Conservation (phyloP, 1,139 yeast genomes). For the Pichia sp. region DNA sequence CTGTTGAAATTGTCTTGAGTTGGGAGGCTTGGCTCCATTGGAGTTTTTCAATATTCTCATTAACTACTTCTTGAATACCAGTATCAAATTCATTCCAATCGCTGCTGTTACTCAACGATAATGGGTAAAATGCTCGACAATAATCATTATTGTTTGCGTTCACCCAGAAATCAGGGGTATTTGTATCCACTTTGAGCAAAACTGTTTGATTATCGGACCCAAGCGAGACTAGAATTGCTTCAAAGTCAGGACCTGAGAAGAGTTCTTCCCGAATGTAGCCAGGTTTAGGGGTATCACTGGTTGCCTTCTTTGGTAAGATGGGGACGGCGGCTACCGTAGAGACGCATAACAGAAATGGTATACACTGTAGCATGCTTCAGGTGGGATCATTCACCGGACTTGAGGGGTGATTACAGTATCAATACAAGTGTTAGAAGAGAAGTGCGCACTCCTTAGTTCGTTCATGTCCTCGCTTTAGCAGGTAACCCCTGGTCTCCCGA, state of each 20-base stretch:
- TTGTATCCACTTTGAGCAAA: constrained; percentile 11
- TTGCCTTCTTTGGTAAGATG: too few species aligned
- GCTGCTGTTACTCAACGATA: neutral
- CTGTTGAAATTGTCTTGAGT: neutral
- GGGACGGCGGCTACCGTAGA: too few species aligned
- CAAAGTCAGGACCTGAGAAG: constrained; percentile 5
- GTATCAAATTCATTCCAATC: constrained; percentile 7
- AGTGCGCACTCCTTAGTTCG: too few species aligned
- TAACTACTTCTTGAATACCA: neutral
- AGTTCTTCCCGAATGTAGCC: constrained; percentile 5
- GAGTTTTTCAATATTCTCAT: neutral
- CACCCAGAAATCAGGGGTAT: constrained; percentile 14
- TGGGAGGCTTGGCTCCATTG: neutral
- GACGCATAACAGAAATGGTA: too few species aligned
- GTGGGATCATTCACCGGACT: too few species aligned
- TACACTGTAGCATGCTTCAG: too few species aligned
- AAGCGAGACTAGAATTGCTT: constrained; percentile 8
- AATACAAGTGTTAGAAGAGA: too few species aligned
- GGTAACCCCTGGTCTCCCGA: too few species aligned
- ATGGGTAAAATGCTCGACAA: constrained; percentile 12
- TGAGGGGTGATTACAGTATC: too few species aligned
- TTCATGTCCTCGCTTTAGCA: too few species aligned
- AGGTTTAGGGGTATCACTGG: neutral
- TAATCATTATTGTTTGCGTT: constrained; percentile 10
- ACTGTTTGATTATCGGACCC: constrained; percentile 15